Evolutionary conservation across 345 rosid genomes (phyloP).

Genomic region (Kandelia obovata): DNA sequence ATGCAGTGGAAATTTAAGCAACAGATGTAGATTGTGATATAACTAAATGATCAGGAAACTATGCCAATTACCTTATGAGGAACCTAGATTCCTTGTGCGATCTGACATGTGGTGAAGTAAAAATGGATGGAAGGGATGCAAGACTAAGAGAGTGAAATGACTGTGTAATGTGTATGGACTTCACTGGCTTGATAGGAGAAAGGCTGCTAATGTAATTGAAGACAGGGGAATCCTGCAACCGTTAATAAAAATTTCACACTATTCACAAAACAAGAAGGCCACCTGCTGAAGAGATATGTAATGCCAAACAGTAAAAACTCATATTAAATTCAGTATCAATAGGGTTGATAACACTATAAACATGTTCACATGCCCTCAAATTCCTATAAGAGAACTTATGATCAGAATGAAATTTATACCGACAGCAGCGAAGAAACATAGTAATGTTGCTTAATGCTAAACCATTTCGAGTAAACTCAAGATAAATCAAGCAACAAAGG

Average conservation of each 20-base stretch:
- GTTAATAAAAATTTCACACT: not conserved
- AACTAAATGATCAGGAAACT: constrained; percentile 6
- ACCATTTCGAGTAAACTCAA: too few species aligned
- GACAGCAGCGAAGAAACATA: too few species aligned
- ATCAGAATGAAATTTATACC: too few species aligned
- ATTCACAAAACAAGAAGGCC: too few species aligned
- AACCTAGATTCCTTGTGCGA: constrained; percentile 77
- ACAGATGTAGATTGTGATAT: not conserved
- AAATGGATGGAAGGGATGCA: constrained; percentile 72
- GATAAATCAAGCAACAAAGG: too few species aligned
- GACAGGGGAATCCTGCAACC: constrained; percentile 85
- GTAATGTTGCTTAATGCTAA: too few species aligned
- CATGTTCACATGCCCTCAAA: too few species aligned
- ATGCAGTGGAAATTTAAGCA: not conserved
- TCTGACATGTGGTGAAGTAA: constrained; percentile 84
- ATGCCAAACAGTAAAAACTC: too few species aligned
- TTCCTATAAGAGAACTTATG: too few species aligned
- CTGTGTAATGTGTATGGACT: constrained; percentile 56
- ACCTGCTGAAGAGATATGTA: too few species aligned
- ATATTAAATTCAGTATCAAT: too few species aligned
- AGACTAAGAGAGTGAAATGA: constrained; percentile 68
- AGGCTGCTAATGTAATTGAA: constrained; percentile 81
- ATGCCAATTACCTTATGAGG: constrained; percentile 54
- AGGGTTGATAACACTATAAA: too few species aligned
- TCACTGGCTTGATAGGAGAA: constrained; percentile 87